These are phyloP conservation scores for Fusarium chlamydosporum DNA, from an alignment of 2,329 filamentous ascomycete genomes.

Conservation along the genomic window DNA sequence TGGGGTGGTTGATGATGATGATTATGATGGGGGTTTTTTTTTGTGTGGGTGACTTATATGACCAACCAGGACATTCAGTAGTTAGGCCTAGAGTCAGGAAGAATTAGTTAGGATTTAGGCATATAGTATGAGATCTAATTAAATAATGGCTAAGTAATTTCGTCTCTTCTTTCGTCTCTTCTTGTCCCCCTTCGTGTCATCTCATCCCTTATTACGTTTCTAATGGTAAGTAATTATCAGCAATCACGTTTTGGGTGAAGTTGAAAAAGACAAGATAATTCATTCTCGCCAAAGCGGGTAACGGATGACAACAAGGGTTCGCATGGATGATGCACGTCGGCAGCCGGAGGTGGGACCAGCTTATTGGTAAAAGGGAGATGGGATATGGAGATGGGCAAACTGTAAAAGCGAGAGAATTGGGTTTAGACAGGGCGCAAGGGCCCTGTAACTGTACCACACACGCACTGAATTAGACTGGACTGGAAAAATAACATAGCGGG, in stretches of 20 bases:
- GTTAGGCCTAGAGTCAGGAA: no score
- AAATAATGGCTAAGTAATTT: neutral
- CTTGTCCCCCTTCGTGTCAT: neutral
- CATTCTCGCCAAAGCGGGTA: conserved; percentile 23
- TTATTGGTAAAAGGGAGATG: conserved; percentile 33
- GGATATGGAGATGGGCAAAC: conserved; percentile 13
- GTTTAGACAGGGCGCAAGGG: conserved; percentile 36
- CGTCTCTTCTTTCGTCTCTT: neutral
- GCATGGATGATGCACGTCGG: conserved; percentile 42
- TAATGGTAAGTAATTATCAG: neutral
- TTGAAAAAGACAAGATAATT: conserved; percentile 25
- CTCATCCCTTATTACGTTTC: neutral
- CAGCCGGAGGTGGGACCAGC: conserved; percentile 33
- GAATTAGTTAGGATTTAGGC: no score
- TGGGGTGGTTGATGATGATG: conserved; percentile 11
- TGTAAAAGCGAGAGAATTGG: conserved; percentile 28
- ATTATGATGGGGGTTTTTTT: no score
- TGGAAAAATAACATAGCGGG: conserved; percentile 4
- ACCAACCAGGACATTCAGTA: no score
- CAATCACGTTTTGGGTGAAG: neutral
- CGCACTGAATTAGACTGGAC: neutral
- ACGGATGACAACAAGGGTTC: conserved; percentile 26
- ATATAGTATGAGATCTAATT: no score
- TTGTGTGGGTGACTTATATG: no score
- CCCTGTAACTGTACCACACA: conserved; percentile 9